Evolutionary conservation across 768 basidiomycete genomes (phyloP).

Genomic region (Cubamyces sp.): DNA sequence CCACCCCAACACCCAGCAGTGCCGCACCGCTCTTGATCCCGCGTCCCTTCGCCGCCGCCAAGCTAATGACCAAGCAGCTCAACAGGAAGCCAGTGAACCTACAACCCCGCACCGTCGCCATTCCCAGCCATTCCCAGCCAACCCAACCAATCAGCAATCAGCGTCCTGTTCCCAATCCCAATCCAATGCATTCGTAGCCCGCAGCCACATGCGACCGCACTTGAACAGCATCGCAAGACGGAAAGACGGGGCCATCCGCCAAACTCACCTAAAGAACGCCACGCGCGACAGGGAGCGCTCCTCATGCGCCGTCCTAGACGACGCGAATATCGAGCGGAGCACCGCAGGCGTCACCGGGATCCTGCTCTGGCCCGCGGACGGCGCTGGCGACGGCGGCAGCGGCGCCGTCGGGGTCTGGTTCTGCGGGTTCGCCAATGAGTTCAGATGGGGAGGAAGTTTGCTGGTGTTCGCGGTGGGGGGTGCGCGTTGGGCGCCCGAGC

Average conservation of each 20-base stretch:
- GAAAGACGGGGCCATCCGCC: too few relatives aligned
- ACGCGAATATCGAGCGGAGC: conserved; percentile 82
- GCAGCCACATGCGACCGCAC: too few relatives aligned
- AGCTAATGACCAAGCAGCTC: conserved; percentile 79
- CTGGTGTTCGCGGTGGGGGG: too few relatives aligned
- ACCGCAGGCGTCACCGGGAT: conserved; percentile 86
- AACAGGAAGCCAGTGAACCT: conserved; percentile 85
- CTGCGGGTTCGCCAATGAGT: too few relatives aligned
- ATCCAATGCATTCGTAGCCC: too few relatives aligned
- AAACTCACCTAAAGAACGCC: conserved; percentile 78
- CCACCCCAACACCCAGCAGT: conserved; percentile 63
- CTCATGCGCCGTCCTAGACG: conserved; percentile 78
- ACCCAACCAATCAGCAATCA: too few relatives aligned
- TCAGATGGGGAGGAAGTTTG: too few relatives aligned
- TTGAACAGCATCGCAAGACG: too few relatives aligned
- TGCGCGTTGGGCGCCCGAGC: too few relatives aligned
- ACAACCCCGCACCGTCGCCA: background rate
- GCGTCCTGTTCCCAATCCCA: too few relatives aligned
- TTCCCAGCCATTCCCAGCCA: background rate
- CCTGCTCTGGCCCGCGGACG: conserved; percentile 44
- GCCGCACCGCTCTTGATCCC: conserved; percentile 69
- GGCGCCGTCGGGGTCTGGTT: background rate
- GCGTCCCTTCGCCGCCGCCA: conserved; percentile 71
- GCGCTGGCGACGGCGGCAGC: conserved; percentile 20
- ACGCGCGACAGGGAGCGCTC: conserved; percentile 83